phyloP scores from a whole-genome alignment of 1,284 basidiomycete genomes.

The Apiotrichum brassicae region DNA sequence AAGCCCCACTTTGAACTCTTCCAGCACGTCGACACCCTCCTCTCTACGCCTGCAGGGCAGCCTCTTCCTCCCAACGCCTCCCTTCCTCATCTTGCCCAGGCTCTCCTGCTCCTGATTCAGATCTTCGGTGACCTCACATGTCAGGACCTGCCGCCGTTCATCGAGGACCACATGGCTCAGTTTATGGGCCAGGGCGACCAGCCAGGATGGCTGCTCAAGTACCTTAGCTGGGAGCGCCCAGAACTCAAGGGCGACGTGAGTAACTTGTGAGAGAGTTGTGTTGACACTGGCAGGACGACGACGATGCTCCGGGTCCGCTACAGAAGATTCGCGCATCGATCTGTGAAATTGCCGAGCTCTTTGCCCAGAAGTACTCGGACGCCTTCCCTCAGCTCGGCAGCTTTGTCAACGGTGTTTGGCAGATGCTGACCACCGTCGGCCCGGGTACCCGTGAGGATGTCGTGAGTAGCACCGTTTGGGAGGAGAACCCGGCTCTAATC shows the following conservation, averaged over 20 bases:
- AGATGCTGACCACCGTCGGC: constrained; percentile 65
- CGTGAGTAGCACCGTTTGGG: constrained; percentile 56
- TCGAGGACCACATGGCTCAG: constrained; percentile 79
- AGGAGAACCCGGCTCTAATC: too few relatives aligned
- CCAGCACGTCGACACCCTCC: constrained; percentile 52
- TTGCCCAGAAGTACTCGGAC: constrained; percentile 85
- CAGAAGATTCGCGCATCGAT: constrained; percentile 84
- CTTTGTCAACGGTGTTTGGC: constrained; percentile 89
- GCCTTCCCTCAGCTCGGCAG: constrained; percentile 71
- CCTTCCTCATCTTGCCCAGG: constrained; percentile 56
- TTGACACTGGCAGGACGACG: constrained; percentile 63
- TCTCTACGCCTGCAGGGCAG: constrained; percentile 40
- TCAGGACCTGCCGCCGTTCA: constrained; percentile 88
- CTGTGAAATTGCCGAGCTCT: constrained; percentile 89
- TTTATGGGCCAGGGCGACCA: constrained; percentile 61
- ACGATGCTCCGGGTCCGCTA: constrained; percentile 69
- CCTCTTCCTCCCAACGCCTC: constrained; percentile 44
- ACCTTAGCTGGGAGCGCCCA: constrained; percentile 69
- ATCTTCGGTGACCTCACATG: constrained; percentile 91
- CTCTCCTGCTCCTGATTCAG: constrained; percentile 71
- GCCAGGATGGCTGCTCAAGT: constrained; percentile 66
- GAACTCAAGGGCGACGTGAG: constrained; percentile 66
- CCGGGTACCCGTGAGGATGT: constrained; percentile 66
- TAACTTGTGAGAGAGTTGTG: constrained; percentile 14
- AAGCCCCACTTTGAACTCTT: constrained; percentile 78